These are phyloP conservation scores for Excoecaria cochinchinensis DNA, from an alignment of 345 rosid species.

Conservation along the genomic window DNA sequence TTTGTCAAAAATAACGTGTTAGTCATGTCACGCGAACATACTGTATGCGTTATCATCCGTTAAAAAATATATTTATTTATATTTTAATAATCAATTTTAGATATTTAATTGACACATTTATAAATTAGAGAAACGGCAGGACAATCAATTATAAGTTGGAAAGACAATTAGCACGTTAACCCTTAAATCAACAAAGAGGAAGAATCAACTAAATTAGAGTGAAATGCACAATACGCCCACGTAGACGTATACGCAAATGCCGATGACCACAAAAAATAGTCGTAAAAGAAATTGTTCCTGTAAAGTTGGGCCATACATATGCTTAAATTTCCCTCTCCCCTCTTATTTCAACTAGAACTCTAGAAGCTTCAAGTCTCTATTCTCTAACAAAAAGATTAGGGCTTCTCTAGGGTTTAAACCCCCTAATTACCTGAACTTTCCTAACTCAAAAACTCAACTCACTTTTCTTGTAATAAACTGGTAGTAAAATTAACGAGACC, in stretches of 20 bases:
- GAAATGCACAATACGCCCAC: background rate
- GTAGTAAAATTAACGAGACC: background rate
- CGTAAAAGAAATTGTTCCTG: background rate
- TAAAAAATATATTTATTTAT: too few species aligned
- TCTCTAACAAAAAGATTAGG: slow-evolving; percentile 19
- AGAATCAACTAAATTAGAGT: background rate
- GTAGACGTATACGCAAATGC: too few species aligned
- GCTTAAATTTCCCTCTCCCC: background rate
- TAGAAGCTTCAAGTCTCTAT: slow-evolving; percentile 16
- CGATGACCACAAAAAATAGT: too few species aligned
- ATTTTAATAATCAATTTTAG: too few species aligned
- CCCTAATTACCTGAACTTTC: background rate
- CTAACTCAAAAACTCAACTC: background rate
- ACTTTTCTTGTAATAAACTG: background rate
- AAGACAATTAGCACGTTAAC: too few species aligned
- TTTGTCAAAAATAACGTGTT: too few species aligned
- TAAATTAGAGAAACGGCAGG: too few species aligned
- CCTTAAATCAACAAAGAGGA: too few species aligned
- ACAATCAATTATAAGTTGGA: too few species aligned
- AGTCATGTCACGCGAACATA: too few species aligned
- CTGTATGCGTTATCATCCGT: too few species aligned
- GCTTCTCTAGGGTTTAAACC: slow-evolving; percentile 40
- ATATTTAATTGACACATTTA: too few species aligned
- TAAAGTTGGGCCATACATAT: background rate
- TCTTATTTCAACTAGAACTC: background rate